These are phyloP conservation scores for Leucaena leucocephala DNA, from an alignment of 306 rosid genomes.

Conservation along the genomic window DNA sequence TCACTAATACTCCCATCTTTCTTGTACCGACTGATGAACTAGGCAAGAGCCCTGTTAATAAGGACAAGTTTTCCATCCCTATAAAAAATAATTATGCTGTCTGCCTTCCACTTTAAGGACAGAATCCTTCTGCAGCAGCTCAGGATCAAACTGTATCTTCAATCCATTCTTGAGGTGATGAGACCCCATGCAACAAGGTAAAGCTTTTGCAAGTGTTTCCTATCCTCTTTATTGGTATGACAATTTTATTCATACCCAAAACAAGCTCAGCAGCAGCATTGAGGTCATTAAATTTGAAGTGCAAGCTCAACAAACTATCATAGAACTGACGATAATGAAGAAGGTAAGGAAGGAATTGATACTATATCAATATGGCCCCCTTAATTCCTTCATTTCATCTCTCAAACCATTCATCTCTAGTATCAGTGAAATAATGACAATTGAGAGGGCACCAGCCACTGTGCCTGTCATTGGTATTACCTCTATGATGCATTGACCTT, in stretches of 20 bases:
- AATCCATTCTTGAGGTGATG: slow-evolving; percentile 56
- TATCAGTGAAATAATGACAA: slow-evolving; percentile 62
- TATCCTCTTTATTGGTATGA: slow-evolving; percentile 36
- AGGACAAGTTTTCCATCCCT: slow-evolving; percentile 70
- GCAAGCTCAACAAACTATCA: slow-evolving; percentile 81
- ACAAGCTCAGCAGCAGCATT: slow-evolving; percentile 72
- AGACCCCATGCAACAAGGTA: slow-evolving; percentile 74
- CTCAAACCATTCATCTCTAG: slow-evolving; percentile 80
- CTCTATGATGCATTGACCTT: slow-evolving; percentile 48
- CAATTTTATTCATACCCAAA: slow-evolving; percentile 58
- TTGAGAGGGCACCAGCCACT: slow-evolving; percentile 72
- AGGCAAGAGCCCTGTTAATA: slow-evolving; percentile 65
- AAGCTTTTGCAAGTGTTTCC: slow-evolving; percentile 43
- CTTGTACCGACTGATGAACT: slow-evolving; percentile 58
- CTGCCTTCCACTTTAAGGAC: slow-evolving; percentile 67
- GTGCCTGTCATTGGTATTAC: slow-evolving; percentile 59
- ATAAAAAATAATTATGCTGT: slow-evolving; percentile 56
- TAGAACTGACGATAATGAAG: slow-evolving; percentile 68
- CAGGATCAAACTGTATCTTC: slow-evolving; percentile 67
- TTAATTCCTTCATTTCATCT: slow-evolving; percentile 68
- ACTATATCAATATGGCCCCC: slow-evolving; percentile 54
- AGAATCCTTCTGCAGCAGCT: slow-evolving; percentile 64
- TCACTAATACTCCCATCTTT: slow-evolving; percentile 52
- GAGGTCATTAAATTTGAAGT: slow-evolving; percentile 73
- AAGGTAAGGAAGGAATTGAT: slow-evolving; percentile 48